A percentile compares a stretch with the other conserved stretches of the same genome.
Conservation (phyloP, 805 yeast species). For the Tanozyma kutaoensis region DNA sequence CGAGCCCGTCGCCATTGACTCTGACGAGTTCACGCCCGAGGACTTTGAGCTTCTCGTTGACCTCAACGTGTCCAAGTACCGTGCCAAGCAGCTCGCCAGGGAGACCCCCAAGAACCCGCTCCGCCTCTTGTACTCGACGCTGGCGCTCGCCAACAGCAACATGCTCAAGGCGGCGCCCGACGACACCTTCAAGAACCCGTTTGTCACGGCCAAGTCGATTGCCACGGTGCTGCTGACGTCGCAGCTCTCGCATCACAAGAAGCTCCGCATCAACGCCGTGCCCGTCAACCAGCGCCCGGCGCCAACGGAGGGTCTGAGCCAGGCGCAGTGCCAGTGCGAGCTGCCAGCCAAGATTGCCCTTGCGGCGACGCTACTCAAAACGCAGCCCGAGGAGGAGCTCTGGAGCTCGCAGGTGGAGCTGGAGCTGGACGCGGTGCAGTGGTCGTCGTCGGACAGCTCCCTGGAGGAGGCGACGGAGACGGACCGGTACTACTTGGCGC, state of each 20-base stretch:
- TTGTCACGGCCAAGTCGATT: constrained; percentile 13
- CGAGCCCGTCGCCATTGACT: not conserved
- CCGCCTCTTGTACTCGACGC: constrained; percentile 13
- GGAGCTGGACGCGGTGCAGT: not conserved
- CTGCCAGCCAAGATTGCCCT: constrained; percentile 3
- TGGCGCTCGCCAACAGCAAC: constrained; percentile 1
- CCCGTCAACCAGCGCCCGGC: constrained; percentile 7
- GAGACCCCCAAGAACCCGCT: constrained; percentile 9
- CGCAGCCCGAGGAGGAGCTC: constrained; percentile 7
- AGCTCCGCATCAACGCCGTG: constrained; percentile 26
- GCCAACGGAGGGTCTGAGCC: constrained; percentile 1
- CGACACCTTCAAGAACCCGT: constrained; percentile 2
- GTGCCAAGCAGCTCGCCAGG: constrained; percentile 11
- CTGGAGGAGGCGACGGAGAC: constrained; percentile 4
- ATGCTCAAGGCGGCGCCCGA: constrained; percentile 1
- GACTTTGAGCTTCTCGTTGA: constrained; percentile 22
- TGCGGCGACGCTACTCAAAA: constrained; percentile 1
- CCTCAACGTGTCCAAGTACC: constrained; percentile 16
- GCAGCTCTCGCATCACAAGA: constrained; percentile 26
- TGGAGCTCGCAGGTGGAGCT: constrained; percentile 9
- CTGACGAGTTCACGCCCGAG: constrained; percentile 6
- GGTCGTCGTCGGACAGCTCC: constrained; percentile 2
- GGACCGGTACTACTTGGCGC: constrained; percentile 9
- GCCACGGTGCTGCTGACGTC: constrained; percentile 24
- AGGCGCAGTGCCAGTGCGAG: no score